Base-by-base conservation (phyloP, 192 early-diverging fungal species). In the Rhizoclosmatium globosum region DNA sequence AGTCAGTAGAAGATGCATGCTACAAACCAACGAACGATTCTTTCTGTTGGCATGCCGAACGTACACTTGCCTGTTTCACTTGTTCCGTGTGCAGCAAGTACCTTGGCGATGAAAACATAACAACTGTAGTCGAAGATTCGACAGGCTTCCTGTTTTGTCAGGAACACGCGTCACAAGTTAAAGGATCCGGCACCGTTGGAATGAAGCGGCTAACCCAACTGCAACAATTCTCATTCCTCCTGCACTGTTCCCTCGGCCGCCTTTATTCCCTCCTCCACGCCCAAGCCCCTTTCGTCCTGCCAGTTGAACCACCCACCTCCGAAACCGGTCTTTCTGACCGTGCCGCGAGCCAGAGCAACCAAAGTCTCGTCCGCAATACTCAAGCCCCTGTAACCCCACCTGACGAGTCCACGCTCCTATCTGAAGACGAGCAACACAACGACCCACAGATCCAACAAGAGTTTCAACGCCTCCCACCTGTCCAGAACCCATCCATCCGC, bases 1-100 rank as follows among this genome's bases (percentile, higher is more conserved):
- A 88, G 7, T 90, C 94, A 0, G 88, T 98, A 31, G 96, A 98
- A 79, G 95, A 97, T 45, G 93, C 93, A 66, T 98, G 97, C 82
- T 88, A 95, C 59, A 91, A 91, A 64, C 82, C 86, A 61, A 79
- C 50, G 23, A 62, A 62, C 56, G 69, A 50, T 46, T 39, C 41
- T 9, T 50, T 58, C 81, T 82, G 82, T 80, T 87, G 96, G 95
- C 96, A 98, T 80, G 77, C 88, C 13, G 53, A 72, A 13, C 62
- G 23, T 65, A 17, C 50, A 53, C 17, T 53, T 7, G 83, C 81
- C 71, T 99, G 97, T 74, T 92, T 97, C 65, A 81, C 82, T n/a
- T 99, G 97, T 85, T 74, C 81, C n/a, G 78, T 76, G 23, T 96
- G 95, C 81, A 78, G 58, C 9, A 21, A 74, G n/a, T 57, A 74